Base-by-base conservation (phyloP, 139 green algal species). In the Nannochloris sp. region DNA sequence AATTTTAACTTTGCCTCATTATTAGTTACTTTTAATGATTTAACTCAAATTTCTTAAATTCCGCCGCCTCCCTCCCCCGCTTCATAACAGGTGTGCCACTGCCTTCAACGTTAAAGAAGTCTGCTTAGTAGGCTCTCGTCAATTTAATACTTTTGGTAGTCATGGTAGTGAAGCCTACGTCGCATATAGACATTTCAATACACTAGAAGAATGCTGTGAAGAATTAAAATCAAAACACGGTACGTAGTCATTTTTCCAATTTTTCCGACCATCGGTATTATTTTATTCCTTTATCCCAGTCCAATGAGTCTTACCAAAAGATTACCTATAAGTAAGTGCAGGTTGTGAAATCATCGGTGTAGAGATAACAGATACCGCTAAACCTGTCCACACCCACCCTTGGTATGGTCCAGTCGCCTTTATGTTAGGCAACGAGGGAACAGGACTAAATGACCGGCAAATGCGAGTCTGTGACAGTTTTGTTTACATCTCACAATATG, bases 381-480 rank as follows among this genome's bases (percentile, higher is more conserved):
- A 59, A 59, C 76, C 83, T 2, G 75, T 98, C 25, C 75, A 92
- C 4, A 32, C 34, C 2, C 83, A 93, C 38, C 85, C 90, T 0
- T 97, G 95, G 64, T 60, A 4, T 13, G 90, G 90, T 23, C 72
- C 73, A 25, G 93, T 87, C 4, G 90, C 90, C 0, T 96, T 97
- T 71, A 90, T 97, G 80, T 64, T 97, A 4, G 90, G 90, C 5
- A 97, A 97, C 58, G 90, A 97, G 83, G 92, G 92, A 2, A 70
- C 86, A 23, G 92, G 92, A 9, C 53, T 98, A 57, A 87, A 65
- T n/a, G 58, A 78, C 5, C 71, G 72, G 4, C 86, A 98, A 77
- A 81, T 92, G 64, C 60, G 57, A 10, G 39, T 92, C 9, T 98
- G 92, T 74, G 91, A 98, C 56, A 47, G 61, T 5, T 93, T 96